Conservation (phyloP, 179 eudicot species). For the Carnegiea gigantea region DNA sequence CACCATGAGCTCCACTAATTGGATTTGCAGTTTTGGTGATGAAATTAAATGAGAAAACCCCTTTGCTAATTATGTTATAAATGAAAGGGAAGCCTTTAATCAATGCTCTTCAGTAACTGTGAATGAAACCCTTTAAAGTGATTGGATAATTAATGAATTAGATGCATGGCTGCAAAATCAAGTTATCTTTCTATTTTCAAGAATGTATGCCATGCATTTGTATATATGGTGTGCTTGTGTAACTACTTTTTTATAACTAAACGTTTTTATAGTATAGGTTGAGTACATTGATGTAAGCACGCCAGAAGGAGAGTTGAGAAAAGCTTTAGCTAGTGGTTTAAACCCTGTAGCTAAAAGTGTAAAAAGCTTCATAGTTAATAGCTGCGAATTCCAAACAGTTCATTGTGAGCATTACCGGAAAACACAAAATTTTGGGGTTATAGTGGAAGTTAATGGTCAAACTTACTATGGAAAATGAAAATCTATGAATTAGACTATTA, state of each 20-base stretch:
- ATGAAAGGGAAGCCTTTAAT: too few species aligned
- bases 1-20: too few species aligned
- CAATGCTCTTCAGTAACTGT: too few species aligned
- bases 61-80: too few species aligned
- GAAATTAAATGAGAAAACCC: too few species aligned
- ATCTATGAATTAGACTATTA: conserved; percentile 5
- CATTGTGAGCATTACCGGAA: background rate
- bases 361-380: background rate
- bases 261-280: background rate
- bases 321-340: background rate
- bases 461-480: background rate
- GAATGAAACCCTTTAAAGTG: too few species aligned
- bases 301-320: background rate
- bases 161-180: too few species aligned
- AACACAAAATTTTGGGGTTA: conserved; percentile 14
- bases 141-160: too few species aligned
- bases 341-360: background rate
- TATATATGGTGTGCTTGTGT: too few species aligned
- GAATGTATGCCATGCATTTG: too few species aligned
- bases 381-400: background rate
- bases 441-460: conserved; percentile 10
- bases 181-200: too few species aligned
- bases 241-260: background rate
- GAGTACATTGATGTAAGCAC: background rate
- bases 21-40: too few species aligned